phyloP scores from a whole-genome alignment of 2,329 filamentous ascomycete species.

The Trichoderma cornu-damae region DNA sequence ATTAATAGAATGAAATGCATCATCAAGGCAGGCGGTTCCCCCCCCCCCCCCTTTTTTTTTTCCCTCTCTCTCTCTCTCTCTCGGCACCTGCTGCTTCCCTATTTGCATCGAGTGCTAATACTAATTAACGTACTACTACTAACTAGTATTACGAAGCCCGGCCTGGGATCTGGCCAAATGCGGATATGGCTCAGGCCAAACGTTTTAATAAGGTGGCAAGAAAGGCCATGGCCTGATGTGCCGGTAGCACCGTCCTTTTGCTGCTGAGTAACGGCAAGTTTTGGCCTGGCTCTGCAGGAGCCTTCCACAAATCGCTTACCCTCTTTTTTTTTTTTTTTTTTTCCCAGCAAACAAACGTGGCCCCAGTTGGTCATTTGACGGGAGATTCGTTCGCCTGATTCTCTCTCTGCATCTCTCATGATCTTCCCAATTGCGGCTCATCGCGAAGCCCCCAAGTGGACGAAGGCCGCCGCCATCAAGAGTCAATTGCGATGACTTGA shows the following conservation, averaged over 20 bases:
- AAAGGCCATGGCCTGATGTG: slow-evolving; percentile 16
- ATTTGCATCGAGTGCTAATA: not conserved
- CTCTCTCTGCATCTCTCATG: not conserved
- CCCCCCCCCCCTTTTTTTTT: not conserved
- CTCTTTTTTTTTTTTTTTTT: no score
- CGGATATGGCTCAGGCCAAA: slow-evolving; percentile 6
- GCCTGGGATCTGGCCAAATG: not conserved
- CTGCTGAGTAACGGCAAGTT: slow-evolving; percentile 11
- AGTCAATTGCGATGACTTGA: slow-evolving; percentile 11
- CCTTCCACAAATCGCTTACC: slow-evolving; percentile 6
- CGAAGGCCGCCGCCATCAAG: not conserved
- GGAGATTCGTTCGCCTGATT: not conserved
- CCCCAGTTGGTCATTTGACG: slow-evolving; percentile 2
- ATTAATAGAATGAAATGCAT: not conserved
- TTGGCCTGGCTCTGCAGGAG: not conserved
- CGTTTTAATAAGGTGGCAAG: slow-evolving; percentile 12
- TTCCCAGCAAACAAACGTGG: not conserved
- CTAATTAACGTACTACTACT: no score
- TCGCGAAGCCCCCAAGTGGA: not conserved
- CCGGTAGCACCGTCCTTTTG: slow-evolving; percentile 11
- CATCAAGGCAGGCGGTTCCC: not conserved
- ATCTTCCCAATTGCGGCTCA: not conserved
- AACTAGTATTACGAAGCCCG: not conserved
- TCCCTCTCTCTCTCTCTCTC: not conserved
- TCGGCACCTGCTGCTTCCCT: not conserved